Conservation (phyloP, 1,139 yeast genomes). For the Nematodospora anomalae region DNA sequence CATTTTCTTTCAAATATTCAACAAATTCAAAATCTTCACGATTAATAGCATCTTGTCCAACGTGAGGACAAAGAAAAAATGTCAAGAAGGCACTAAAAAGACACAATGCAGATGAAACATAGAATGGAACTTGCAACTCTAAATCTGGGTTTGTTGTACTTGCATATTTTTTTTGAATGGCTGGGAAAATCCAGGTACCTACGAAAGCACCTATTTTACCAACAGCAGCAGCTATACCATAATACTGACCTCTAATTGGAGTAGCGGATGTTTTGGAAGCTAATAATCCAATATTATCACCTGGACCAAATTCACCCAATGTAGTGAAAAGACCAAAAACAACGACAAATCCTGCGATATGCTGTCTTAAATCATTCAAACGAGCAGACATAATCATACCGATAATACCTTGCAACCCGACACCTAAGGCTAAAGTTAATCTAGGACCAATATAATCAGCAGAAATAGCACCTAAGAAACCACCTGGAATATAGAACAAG, state of each 20-base stretch:
- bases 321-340: slow-evolving; percentile 84
- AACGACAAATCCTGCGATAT: slow-evolving; percentile 77
- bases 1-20: slow-evolving; percentile 57
- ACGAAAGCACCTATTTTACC: slow-evolving; percentile 93
- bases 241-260: slow-evolving; percentile 86
- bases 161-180: slow-evolving; percentile 52
- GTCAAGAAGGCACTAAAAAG: slow-evolving; percentile 69
- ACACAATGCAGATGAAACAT: slow-evolving; percentile 76
- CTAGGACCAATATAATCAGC: slow-evolving; percentile 90
- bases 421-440: slow-evolving; percentile 68
- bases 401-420: slow-evolving; percentile 67
- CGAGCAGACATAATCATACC: slow-evolving; percentile 86
- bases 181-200: slow-evolving; percentile 87
- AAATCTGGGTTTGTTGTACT: slow-evolving; percentile 25
- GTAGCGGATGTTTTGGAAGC: slow-evolving; percentile 88
- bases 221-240: slow-evolving; percentile 86
- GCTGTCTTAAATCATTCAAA: slow-evolving; percentile 53
- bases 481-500: slow-evolving; percentile 86
- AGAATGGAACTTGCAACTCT: slow-evolving; percentile 77
- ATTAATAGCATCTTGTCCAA: slow-evolving; percentile 80
- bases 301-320: slow-evolving; percentile 92
- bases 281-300: slow-evolving; percentile 84
- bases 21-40: slow-evolving; percentile 74
- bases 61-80: slow-evolving; percentile 71
- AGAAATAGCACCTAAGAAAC: slow-evolving; percentile 75